Percentiles rank a stretch among this genome's conserved stretches.
Evolutionary conservation across 148 eudicot species (phyloP).

Genomic region (Nyssa sinensis): DNA sequence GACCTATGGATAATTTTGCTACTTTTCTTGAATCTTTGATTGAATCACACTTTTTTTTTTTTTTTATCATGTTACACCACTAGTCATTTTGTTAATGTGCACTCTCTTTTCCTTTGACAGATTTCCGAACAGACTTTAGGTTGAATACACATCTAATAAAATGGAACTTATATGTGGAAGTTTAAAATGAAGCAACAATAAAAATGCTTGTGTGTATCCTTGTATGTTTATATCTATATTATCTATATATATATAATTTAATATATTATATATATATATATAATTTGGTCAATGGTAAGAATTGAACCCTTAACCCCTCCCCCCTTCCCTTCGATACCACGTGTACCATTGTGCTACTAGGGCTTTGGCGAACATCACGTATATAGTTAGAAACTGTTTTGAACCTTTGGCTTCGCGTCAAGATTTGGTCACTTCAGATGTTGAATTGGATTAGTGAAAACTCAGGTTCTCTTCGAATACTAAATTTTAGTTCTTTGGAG

Average conservation of each 20-base stretch:
- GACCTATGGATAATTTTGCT: too few species aligned
- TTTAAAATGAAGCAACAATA: neutral
- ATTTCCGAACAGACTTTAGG: neutral
- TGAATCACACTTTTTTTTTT: too few species aligned
- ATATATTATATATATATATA: too few species aligned
- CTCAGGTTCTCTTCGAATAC: neutral
- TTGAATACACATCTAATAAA: too few species aligned
- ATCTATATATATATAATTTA: too few species aligned
- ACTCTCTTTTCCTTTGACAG: neutral
- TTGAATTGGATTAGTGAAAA: neutral
- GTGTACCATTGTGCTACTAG: neutral
- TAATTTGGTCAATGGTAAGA: neutral
- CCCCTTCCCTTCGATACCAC: neutral
- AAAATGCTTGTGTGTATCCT: neutral
- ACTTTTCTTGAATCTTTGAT: too few species aligned
- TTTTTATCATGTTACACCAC: neutral
- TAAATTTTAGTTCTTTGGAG: neutral
- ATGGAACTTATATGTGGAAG: neutral
- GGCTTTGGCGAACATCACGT: neutral
- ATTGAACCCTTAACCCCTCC: neutral
- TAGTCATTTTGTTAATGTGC: neutral
- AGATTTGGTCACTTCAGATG: neutral
- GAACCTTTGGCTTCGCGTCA: too few species aligned
- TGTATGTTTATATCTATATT: too few species aligned
- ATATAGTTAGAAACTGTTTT: neutral